phyloP scores from a whole-genome alignment of 352 stramenopile species.

The Thalassiosira ordinaria region DNA sequence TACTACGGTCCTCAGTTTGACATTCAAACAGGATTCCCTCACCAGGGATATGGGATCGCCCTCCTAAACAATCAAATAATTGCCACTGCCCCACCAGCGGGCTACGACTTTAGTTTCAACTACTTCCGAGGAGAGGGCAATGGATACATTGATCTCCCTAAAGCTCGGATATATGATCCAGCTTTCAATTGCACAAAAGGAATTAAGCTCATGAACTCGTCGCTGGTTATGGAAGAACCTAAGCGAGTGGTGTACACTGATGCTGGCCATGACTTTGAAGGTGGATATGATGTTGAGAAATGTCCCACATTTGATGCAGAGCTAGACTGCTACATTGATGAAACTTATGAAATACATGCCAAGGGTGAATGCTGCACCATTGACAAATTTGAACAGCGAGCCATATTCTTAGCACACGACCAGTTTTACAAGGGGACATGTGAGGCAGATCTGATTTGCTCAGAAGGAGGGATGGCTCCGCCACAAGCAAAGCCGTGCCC shows the following conservation, averaged over 20 bases:
- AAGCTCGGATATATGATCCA: slow-evolving; percentile 72
- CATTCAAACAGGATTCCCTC: slow-evolving; percentile 89
- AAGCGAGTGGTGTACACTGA: slow-evolving; percentile 75
- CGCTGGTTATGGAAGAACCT: slow-evolving; percentile 49
- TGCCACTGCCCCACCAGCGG: slow-evolving; percentile 52
- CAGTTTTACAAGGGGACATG: slow-evolving; percentile 96
- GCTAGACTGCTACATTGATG: slow-evolving; percentile 66
- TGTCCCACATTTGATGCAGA: slow-evolving; percentile 59
- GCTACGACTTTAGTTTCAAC: slow-evolving; percentile 60
- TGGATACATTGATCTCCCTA: slow-evolving; percentile 61
- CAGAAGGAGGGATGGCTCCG: slow-evolving; percentile 74
- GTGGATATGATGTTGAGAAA: slow-evolving; percentile 69
- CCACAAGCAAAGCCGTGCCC: slow-evolving; percentile 91
- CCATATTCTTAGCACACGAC: slow-evolving; percentile 77
- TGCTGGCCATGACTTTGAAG: slow-evolving; percentile 65
- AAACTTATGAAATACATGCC: slow-evolving; percentile 59
- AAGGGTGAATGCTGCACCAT: slow-evolving; percentile 68
- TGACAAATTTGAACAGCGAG: slow-evolving; percentile 57
- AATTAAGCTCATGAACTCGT: slow-evolving; percentile 87
- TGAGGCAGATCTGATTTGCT: slow-evolving; percentile 95
- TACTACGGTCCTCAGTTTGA: slow-evolving; percentile 95
- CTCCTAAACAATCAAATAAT: slow-evolving; percentile 81
- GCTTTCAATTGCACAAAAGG: slow-evolving; percentile 94
- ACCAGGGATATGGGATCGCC: slow-evolving; percentile 93
- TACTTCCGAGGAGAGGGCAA: slow-evolving; percentile 68